Evolutionary conservation across 176 grass and related monocot species (phyloP).

Genomic region (Stipa capillata): DNA sequence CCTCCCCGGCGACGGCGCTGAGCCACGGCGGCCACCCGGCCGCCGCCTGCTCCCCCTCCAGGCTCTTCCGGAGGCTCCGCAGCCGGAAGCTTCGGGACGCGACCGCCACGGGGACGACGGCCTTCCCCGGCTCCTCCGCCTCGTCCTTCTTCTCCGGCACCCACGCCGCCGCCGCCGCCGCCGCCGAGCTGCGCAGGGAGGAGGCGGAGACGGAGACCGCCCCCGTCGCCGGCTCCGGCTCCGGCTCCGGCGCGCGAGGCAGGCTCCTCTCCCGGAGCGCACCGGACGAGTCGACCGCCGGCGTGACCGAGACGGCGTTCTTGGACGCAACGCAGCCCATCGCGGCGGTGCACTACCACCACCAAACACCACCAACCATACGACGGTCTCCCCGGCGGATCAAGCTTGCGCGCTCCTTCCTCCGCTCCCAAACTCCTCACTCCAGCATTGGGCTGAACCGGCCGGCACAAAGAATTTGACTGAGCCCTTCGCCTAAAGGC

Average conservation of each 20-base stretch:
- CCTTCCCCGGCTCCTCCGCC: constrained; percentile 26
- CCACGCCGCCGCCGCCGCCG: constrained; percentile 18
- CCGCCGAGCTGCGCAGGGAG: constrained; percentile 14
- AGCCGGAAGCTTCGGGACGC: constrained; percentile 50
- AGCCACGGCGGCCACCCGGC: constrained; percentile 99
- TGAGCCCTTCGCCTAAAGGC: background rate
- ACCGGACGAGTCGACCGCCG: constrained; percentile 48
- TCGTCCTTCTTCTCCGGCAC: constrained; percentile 39
- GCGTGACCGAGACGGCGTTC: constrained; percentile 64
- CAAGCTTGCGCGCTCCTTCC: too few species aligned
- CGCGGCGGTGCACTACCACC: background rate
- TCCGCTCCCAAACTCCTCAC: background rate
- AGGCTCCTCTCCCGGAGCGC: constrained; percentile 5
- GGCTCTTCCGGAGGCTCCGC: constrained; percentile 63
- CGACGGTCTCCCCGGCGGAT: background rate
- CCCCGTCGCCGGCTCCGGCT: background rate
- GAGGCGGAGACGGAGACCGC: background rate
- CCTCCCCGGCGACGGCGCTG: constrained; percentile 73
- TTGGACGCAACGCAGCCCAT: constrained; percentile 96
- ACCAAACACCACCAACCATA: background rate
- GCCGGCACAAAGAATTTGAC: background rate
- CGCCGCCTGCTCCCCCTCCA: constrained; percentile 92
- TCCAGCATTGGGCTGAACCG: constrained; percentile 23
- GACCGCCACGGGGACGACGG: background rate
- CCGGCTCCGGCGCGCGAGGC: background rate